A percentile compares a stretch with the other conserved stretches of the same genome.
Evolutionary conservation across 495 filamentous ascomycete species (phyloP).

Genomic region (Aspergillus homomorphus): DNA sequence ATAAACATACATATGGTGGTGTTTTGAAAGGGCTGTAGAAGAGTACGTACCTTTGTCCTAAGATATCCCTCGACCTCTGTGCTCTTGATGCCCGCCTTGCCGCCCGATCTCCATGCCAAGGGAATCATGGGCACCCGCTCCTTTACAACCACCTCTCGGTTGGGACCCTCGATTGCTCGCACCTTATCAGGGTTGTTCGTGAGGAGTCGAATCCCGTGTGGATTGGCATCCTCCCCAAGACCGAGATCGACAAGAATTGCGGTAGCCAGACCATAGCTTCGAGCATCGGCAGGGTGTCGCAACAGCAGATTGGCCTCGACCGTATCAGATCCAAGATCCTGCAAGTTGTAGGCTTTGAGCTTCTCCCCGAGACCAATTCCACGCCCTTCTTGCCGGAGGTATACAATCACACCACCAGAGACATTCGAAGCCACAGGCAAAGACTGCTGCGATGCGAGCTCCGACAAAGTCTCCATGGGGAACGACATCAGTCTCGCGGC

Average conservation of each 20-base stretch:
- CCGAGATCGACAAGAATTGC: conserved; percentile 89
- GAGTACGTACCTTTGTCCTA: conserved; percentile 72
- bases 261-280: conserved; percentile 91
- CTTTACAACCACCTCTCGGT: conserved; percentile 79
- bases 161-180: conserved; percentile 86
- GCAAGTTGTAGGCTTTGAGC: conserved; percentile 95
- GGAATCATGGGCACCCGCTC: conserved; percentile 95
- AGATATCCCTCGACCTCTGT: conserved; percentile 91
- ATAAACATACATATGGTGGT: neutral
- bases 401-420: conserved; percentile 86
- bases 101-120: conserved; percentile 82
- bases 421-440: conserved; percentile 49
- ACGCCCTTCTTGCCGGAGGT: conserved; percentile 91
- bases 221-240: conserved; percentile 52
- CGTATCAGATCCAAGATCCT: conserved; percentile 92
- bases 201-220: conserved; percentile 72
- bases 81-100: conserved; percentile 76
- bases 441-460: conserved; percentile 32
- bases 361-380: conserved; percentile 95
- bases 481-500: conserved; percentile 91
- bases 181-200: conserved; percentile 99
- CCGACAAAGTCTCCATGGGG: conserved; percentile 41
- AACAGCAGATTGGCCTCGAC: conserved; percentile 92
- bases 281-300: conserved; percentile 88
- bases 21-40: conserved; percentile 6